Conservation (phyloP, 139 green algal species). For the Haematococcus sp. region DNA sequence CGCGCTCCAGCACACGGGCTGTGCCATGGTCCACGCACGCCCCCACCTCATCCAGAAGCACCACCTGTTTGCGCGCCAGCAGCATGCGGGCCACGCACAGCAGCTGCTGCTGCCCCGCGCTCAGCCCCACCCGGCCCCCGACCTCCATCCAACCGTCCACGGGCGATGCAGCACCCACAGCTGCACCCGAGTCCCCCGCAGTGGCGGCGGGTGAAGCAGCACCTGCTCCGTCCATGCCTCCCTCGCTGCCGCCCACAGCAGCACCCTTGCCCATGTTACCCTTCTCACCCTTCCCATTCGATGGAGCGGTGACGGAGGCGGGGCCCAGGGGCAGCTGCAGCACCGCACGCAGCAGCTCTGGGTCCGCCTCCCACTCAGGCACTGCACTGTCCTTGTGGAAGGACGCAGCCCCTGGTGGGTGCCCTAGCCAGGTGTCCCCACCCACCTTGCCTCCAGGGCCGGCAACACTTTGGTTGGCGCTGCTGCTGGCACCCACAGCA, state of each 20-base stretch:
- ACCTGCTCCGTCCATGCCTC: not conserved
- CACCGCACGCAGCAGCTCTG: not conserved
- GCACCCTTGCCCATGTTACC: not conserved
- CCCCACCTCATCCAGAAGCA: constrained; percentile 74
- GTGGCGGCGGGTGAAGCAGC: not conserved
- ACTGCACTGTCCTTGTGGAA: not conserved
- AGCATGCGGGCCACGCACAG: constrained; percentile 73
- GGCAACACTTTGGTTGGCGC: too few relatives aligned
- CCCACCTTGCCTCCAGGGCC: too few relatives aligned
- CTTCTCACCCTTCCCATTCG: too few relatives aligned
- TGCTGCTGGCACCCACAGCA: too few relatives aligned
- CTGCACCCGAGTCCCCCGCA: not conserved
- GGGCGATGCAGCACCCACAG: not conserved
- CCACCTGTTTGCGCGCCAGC: constrained; percentile 56
- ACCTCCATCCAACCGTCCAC: not conserved
- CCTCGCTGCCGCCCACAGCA: constrained; percentile 10
- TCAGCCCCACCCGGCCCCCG: constrained; percentile 25
- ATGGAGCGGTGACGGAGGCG: too few relatives aligned
- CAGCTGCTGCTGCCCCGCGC: constrained; percentile 74
- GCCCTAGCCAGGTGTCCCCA: too few relatives aligned
- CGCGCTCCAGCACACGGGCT: constrained; percentile 48
- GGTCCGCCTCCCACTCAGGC: not conserved
- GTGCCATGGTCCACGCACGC: constrained; percentile 59
- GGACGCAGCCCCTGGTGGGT: too few relatives aligned
- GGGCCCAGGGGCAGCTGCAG: constrained; percentile 23